Evolutionary conservation across 176 grass and related monocot genomes (phyloP).

Genomic region (Guadua angustifolia): DNA sequence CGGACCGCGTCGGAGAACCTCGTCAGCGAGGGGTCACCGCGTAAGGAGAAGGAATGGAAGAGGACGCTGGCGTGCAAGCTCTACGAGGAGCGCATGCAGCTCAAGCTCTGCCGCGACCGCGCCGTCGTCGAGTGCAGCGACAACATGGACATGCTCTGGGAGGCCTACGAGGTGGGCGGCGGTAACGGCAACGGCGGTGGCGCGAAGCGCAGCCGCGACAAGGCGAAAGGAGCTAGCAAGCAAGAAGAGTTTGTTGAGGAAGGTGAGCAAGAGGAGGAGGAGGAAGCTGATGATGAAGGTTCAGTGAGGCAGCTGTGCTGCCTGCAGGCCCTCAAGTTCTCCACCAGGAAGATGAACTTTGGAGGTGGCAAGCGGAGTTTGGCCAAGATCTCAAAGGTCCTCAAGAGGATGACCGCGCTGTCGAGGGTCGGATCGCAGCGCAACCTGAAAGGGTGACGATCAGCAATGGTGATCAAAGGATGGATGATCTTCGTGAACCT

Average conservation of each 20-base stretch:
- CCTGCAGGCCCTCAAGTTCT: constrained; percentile 84
- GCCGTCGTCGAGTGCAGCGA: constrained; percentile 57
- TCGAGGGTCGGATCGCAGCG: constrained; percentile 51
- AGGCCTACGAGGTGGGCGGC: constrained; percentile 81
- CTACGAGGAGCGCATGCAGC: constrained; percentile 84
- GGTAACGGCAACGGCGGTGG: neutral
- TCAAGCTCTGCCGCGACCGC: constrained; percentile 61
- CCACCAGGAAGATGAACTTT: constrained; percentile 83
- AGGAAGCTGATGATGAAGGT: constrained; percentile 40
- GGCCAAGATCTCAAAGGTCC: constrained; percentile 79
- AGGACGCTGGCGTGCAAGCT: constrained; percentile 88
- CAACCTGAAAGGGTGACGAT: constrained; percentile 17
- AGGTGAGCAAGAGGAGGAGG: constrained; percentile 26
- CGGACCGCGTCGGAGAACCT: constrained; percentile 52
- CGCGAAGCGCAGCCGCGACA: constrained; percentile 39
- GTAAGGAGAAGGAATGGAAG: constrained; percentile 87
- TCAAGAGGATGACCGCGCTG: constrained; percentile 68
- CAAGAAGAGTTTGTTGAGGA: constrained; percentile 7
- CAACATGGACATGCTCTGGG: constrained; percentile 97
- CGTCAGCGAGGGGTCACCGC: constrained; percentile 55
- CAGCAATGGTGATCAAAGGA: neutral
- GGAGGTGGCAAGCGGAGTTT: constrained; percentile 75
- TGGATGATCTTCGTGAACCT: neutral
- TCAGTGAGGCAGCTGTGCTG: constrained; percentile 75
- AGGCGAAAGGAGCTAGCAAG: constrained; percentile 31